phyloP scores from a whole-genome alignment of 2,329 filamentous ascomycete genomes.

The Xylariaceae sp. region DNA sequence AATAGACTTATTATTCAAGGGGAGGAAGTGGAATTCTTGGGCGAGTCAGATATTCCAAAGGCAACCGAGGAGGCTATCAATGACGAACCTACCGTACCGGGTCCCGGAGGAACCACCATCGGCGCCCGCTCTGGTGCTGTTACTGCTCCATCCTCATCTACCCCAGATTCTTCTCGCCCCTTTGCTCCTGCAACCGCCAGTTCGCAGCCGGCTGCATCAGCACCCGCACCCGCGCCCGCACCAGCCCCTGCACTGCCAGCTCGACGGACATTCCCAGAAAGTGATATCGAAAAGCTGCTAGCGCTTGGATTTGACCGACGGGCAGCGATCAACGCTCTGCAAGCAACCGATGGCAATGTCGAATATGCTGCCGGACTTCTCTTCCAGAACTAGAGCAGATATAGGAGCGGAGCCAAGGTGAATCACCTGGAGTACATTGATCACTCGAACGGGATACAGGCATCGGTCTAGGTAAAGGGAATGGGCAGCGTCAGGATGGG shows the following conservation, averaged over 20 bases:
- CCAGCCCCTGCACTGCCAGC: constrained; percentile 20
- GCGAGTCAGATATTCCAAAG: constrained; percentile 92
- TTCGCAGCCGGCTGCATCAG: constrained; percentile 26
- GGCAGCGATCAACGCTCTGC: constrained; percentile 72
- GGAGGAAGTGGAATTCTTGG: constrained; percentile 81
- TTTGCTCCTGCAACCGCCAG: constrained; percentile 29
- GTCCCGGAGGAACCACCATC: constrained; percentile 83
- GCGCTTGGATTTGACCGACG: constrained; percentile 71
- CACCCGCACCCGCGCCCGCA: constrained; percentile 5
- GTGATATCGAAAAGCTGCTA: constrained; percentile 69
- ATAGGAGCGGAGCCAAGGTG: neutral
- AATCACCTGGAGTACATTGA: constrained; percentile 5
- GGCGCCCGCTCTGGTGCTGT: constrained; percentile 78
- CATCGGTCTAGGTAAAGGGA: constrained; percentile 8
- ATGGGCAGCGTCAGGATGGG: constrained; percentile 8
- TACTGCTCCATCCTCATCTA: constrained; percentile 42
- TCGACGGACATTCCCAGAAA: constrained; percentile 46
- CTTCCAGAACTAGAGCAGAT: constrained; percentile 43
- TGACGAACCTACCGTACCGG: constrained; percentile 77
- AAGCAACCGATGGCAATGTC: constrained; percentile 78
- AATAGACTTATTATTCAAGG: constrained; percentile 85
- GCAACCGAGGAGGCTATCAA: constrained; percentile 65
- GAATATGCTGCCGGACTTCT: constrained; percentile 83
- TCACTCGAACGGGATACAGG: constrained; percentile 4
- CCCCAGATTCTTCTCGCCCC: constrained; percentile 23